Evolutionary conservation across 2,329 filamentous ascomycete species (phyloP).

Genomic region (Ophiobolus disseminans): DNA sequence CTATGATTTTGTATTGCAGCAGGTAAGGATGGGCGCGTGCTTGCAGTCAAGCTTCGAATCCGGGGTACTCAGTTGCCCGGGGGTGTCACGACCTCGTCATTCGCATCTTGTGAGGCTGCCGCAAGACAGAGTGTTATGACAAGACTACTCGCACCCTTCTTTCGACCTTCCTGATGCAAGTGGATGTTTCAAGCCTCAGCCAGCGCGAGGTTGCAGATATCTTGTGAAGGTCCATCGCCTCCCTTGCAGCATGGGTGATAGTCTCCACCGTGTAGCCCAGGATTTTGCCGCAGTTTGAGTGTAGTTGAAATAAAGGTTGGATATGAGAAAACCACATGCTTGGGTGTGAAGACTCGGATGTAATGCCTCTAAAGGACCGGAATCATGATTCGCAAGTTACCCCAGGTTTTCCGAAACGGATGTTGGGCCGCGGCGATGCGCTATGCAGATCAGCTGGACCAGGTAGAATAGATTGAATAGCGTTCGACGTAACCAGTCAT

Average conservation of each 20-base stretch:
- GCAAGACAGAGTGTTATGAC: slow-evolving; percentile 20
- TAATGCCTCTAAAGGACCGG: slow-evolving; percentile 32
- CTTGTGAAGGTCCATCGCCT: slow-evolving; percentile 6
- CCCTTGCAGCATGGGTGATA: slow-evolving; percentile 6
- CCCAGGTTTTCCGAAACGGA: slow-evolving; percentile 16
- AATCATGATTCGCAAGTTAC: slow-evolving; percentile 12
- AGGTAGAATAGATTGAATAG: slow-evolving; percentile 28
- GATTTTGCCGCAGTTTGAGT: slow-evolving; percentile 7
- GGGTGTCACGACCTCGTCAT: slow-evolving; percentile 17
- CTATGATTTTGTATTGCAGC: slow-evolving; percentile 31
- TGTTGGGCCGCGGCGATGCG: slow-evolving; percentile 17
- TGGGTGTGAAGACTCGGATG: slow-evolving; percentile 18
- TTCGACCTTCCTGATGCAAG: slow-evolving; percentile 20
- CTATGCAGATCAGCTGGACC: slow-evolving; percentile 31
- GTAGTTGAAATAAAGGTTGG: slow-evolving; percentile 20
- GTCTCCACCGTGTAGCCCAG: slow-evolving; percentile 8
- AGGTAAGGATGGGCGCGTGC: slow-evolving; percentile 31
- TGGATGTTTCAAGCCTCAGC: slow-evolving; percentile 8
- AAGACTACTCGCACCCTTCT: slow-evolving; percentile 1
- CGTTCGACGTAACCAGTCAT: slow-evolving; percentile 29
- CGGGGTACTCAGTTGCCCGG: slow-evolving; percentile 12
- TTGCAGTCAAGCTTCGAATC: slow-evolving; percentile 20
- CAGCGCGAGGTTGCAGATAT: slow-evolving; percentile 6
- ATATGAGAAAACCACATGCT: slow-evolving; percentile 18
- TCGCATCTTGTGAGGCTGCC: slow-evolving; percentile 31